Evolutionary conservation across 2,329 filamentous ascomycete species (phyloP).

Genomic region (Penicillium oxalicum): DNA sequence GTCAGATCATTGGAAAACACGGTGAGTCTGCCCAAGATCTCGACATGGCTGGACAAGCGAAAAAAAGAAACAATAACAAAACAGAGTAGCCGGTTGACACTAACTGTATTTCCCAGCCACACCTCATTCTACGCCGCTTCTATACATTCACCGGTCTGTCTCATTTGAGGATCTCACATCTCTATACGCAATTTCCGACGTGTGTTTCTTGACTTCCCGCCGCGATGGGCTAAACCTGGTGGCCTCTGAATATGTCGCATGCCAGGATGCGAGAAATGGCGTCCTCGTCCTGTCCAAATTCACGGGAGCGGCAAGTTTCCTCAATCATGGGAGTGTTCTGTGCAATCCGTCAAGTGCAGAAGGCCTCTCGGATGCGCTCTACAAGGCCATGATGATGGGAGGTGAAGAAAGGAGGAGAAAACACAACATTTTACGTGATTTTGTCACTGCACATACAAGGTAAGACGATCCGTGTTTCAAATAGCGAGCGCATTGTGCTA

Average conservation of each 20-base stretch:
- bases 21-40: conserved; percentile 39
- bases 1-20: conserved; percentile 56
- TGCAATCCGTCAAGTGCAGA: conserved; percentile 94
- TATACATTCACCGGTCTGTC: conserved; percentile 49
- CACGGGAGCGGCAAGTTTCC: conserved; percentile 78
- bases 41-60: conserved; percentile 47
- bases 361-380: conserved; percentile 77
- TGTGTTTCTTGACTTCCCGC: conserved; percentile 79
- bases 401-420: conserved; percentile 58
- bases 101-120: conserved; percentile 46
- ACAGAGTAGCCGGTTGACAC: too few species aligned
- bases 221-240: conserved; percentile 96
- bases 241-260: conserved; percentile 90
- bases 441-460: neutral
- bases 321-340: conserved; percentile 71
- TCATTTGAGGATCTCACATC: conserved; percentile 83
- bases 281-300: conserved; percentile 92
- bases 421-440: neutral
- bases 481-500: too few species aligned
- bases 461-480: neutral
- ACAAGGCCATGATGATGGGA: conserved; percentile 82
- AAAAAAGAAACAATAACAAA: conserved; percentile 74
- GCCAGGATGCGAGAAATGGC: conserved; percentile 75
- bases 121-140: neutral
- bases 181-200: conserved; percentile 79